phyloP scores from a whole-genome alignment of 2,329 filamentous ascomycete genomes.

The Epichloe gansuensis region DNA sequence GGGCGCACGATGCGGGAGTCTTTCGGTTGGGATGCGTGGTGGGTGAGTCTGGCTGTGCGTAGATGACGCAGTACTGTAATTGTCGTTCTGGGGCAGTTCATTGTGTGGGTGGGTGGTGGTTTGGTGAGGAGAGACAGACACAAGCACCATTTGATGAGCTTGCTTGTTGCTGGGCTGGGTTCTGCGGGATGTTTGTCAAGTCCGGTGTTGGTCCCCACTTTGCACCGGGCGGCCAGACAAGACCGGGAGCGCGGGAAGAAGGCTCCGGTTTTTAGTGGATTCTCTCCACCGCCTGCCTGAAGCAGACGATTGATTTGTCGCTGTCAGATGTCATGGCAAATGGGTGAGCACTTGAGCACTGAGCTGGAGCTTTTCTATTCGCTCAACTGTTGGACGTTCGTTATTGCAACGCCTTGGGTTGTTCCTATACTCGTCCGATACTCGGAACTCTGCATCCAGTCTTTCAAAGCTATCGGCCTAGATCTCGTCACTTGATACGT shows the following conservation, averaged over 20 bases:
- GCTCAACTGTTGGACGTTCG: neutral
- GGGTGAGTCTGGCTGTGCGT: slow-evolving; percentile 4
- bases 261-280: neutral
- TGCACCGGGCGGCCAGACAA: no score
- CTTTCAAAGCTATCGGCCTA: no score
- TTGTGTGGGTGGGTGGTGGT: neutral
- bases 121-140: neutral
- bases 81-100: neutral
- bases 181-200: neutral
- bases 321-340: neutral
- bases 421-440: neutral
- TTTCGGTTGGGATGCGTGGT: neutral
- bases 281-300: slow-evolving; percentile 10
- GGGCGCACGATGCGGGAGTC: neutral
- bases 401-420: neutral
- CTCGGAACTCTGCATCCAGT: no score
- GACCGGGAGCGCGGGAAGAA: neutral
- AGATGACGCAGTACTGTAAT: slow-evolving; percentile 12
- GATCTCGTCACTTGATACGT: no score
- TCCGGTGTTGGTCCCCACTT: no score
- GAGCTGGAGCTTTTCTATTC: neutral
- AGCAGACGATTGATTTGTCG: neutral
- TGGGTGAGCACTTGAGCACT: no score
- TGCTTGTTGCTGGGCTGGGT: neutral
- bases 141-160: neutral